phyloP scores from a whole-genome alignment of 495 filamentous ascomycete genomes.

The Talaromyces stipitatus region DNA sequence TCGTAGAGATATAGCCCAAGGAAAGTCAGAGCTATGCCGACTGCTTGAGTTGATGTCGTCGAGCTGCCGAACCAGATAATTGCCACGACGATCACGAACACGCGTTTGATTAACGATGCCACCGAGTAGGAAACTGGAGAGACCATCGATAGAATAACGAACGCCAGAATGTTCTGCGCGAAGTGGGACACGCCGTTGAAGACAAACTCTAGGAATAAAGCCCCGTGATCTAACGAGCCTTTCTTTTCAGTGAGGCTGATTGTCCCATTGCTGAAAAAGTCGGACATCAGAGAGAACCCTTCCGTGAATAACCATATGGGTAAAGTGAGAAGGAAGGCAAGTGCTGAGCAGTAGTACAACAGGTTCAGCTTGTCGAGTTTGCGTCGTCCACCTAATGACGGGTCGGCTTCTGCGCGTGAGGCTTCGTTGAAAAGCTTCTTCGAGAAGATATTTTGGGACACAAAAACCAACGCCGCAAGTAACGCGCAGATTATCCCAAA shows the following conservation, averaged over 20 bases:
- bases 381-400: constrained; percentile 42
- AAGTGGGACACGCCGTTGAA: constrained; percentile 99
- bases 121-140: constrained; percentile 97
- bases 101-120: constrained; percentile 88
- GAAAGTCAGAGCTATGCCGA: constrained; percentile 84
- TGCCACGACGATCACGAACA: constrained; percentile 92
- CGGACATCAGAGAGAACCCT: constrained; percentile 57
- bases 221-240: constrained; percentile 69
- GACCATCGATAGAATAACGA: constrained; percentile 81
- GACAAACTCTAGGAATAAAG: constrained; percentile 72
- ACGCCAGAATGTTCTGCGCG: constrained; percentile 90
- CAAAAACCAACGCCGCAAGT: constrained; percentile 83
- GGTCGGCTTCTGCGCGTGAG: constrained; percentile 68
- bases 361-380: constrained; percentile 97
- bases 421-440: constrained; percentile 99
- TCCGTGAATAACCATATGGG: constrained; percentile 93
- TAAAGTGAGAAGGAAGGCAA: constrained; percentile 84
- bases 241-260: constrained; percentile 63
- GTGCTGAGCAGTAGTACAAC: constrained; percentile 87
- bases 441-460: constrained; percentile 98
- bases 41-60: constrained; percentile 73
- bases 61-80: constrained; percentile 93
- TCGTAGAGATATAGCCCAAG: constrained; percentile 94
- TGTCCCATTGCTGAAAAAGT: constrained; percentile 42
- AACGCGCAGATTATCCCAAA: constrained; percentile 84